Base-by-base conservation (phyloP, 805 yeast species). In the Yamadazyma phyllophila region DNA sequence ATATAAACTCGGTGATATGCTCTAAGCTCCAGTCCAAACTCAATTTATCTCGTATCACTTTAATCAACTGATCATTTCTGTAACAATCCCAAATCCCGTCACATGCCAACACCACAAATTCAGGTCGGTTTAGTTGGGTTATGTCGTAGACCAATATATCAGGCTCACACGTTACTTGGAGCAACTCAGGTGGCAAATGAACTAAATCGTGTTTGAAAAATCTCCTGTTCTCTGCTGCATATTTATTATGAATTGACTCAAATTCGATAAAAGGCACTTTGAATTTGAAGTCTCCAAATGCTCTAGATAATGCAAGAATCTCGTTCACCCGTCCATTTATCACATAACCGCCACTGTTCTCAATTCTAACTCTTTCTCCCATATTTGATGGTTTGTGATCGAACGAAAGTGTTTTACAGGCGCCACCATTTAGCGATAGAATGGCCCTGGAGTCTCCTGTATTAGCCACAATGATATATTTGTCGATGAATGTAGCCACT, bases 401-500 rank as follows among this genome's bases (percentile, higher is more conserved):
- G 53, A 65, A 71, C 20, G 73, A 66, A 9, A 72, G 55, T 4
- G 74, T 75, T 60, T 85, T 85, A 7, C 84, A 68, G 6, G 58
- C 56, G 1, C 86, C 86, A 1, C 88, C 89, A 32, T 67, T 57
- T 14, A 72, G 62, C 10, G 83, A 74, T 37, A 83, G 54, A 6
- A 85, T 76, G 48, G 85, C 76, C 48, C 95, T 69, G 6, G 91
- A 84, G 61, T 86, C 95, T 4, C 95, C 95, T 2, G 87, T 74
- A 55, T 86, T 86, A 12, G 87, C 85, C 10, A 81, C 83, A 16
- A 76, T 72, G 11, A 86, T 65, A 47, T 59, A 67, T 30, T 62
- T 55, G n/a, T 59, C 58, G 6, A 71, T 47, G 14, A 71, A 47
- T 3, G 61, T 52, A 7, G 71, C 51, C 2, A 69, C 55, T 2